Evolutionary conservation across 345 rosid species (phyloP).

Genomic region (Zanthoxylum bungeanum): DNA sequence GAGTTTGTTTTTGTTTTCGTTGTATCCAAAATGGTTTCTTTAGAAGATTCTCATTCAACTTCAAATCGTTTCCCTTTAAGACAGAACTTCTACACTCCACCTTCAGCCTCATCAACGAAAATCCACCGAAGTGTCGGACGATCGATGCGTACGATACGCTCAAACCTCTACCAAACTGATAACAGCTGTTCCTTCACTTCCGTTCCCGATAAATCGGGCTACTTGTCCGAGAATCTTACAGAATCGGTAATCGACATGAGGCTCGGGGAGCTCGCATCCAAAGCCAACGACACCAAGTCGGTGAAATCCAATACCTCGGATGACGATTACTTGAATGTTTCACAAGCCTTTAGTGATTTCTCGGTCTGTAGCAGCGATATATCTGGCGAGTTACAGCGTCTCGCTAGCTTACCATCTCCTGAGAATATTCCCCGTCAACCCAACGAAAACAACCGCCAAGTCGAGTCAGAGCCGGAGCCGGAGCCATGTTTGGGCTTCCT

Average conservation of each 20-base stretch:
- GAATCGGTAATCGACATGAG: slow-evolving; percentile 89
- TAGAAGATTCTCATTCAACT: slow-evolving; percentile 58
- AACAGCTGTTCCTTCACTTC: slow-evolving; percentile 46
- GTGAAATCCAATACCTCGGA: slow-evolving; percentile 32
- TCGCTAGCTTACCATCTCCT: slow-evolving; percentile 65
- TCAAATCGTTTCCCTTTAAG: slow-evolving; percentile 62
- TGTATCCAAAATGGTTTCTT: slow-evolving; percentile 51
- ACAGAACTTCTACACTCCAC: slow-evolving; percentile 32
- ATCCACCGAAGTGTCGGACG: slow-evolving; percentile 64
- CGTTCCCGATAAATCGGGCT: slow-evolving; percentile 38
- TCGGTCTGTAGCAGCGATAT: slow-evolving; percentile 89
- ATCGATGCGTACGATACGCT: slow-evolving; percentile 89
- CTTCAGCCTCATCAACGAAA: slow-evolving; percentile 39
- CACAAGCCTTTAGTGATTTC: slow-evolving; percentile 80
- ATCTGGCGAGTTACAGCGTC: slow-evolving; percentile 91
- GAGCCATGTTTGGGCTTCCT: slow-evolving; percentile 86
- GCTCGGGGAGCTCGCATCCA: slow-evolving; percentile 75
- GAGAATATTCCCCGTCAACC: slow-evolving; percentile 10
- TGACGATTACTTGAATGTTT: slow-evolving; percentile 61
- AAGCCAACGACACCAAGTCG: slow-evolving; percentile 26
- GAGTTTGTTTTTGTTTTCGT: background rate
- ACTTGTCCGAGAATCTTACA: slow-evolving; percentile 64
- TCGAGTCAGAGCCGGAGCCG: slow-evolving; percentile 41
- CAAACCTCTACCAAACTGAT: slow-evolving; percentile 51
- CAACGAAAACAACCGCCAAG: background rate